Base-by-base conservation (phyloP, 495 filamentous ascomycete genomes). In the Penicillium cataractarum region DNA sequence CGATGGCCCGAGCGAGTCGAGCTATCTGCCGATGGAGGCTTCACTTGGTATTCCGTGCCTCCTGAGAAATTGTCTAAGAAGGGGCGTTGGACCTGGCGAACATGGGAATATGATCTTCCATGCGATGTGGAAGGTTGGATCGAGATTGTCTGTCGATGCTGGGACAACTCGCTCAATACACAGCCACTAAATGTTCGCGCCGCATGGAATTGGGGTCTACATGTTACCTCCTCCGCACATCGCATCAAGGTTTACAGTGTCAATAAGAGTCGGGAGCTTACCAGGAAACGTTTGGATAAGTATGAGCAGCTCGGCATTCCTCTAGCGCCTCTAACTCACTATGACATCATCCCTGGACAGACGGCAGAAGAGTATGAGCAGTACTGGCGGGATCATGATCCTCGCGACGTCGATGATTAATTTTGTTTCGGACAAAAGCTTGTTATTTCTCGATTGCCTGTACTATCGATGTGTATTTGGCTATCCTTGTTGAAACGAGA, bases 221-320 rank as follows among this genome's bases (percentile, higher is more conserved):
- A 89, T 72, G 87, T 90, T 27, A 89, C 87, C 1, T 82, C 79
- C n/a, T 86, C 83, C 4, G 84, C 82, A 31, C 87, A 89, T 65
- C 80, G 86, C 3, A 81, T 90, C 72, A 85, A 76, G 57, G 65
- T 89, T 12, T 90, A 88, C 69, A 88, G 84, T 61, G 77, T 88
- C 63, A 89, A 89, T 70, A 82, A 79, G 62, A 76, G 60, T 0
- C 79, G 72, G 21, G 69, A 80, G 2, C 64, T 68, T 6, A 89
- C 87, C 2, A 75, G 71, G 21, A 68, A 74, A 60, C 72, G 83
- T 8, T 61, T 90, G 58, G 79, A 78, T 55, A 67, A 79, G 60
- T 69, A 85, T 53, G 80, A 86, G 63, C 72, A 80, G 40, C 63
- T 74, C 19, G 80, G 79, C 0, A 71, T 80, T 5, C 69, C 77